Evolutionary conservation across 345 rosid species (phyloP), one percentile per base, ranked within the genome.

Genomic region (Nephelium lappaceum): DNA sequence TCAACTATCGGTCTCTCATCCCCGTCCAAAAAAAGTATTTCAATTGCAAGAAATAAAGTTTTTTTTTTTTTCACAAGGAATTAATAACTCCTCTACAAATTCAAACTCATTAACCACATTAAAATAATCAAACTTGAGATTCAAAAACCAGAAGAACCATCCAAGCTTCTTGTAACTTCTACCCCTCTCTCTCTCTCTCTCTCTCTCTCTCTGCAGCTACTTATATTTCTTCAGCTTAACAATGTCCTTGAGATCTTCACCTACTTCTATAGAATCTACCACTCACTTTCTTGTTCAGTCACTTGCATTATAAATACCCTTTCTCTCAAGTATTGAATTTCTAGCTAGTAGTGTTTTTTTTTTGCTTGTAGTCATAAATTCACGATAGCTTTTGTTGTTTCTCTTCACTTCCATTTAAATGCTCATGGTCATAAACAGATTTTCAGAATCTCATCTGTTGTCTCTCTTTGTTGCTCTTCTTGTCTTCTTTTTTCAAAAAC

Each of bases 91-190:
- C 3, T 42, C 12, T 58, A 58, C 64, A 60, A 55, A 57, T 75
- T 31, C 9, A 68, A 55, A 61, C 68, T 11, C 63, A 73, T 53
- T 58, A 62, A 15, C 58, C 61, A 66, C 64, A 25, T 64, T 81
- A 81, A 84, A 81, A 65, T 77, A 87, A 79, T 10, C 24, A 5
- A 70, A 45, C 74, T 83, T 81, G 3, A 67, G 78, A 81, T 83
- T 85, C 82, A 79, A 84, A 84, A 82, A 77, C 71, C 72, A 12
- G 42, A 25, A 9, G 81, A 57, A 81, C 45, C 84, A 76, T 81
- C 84, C 77, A 39, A 63, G 74, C 78, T 72, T 71, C 87, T 81
- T 75, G 79, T 74, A 31, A 31, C 36, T 31, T 31, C 36, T 31
- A 31, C 36, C 36, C 7, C 9, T 11, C 12, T 5, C 62, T 71